Base-by-base conservation (phyloP, 345 rosid genomes). In the Kernera saxatilis region DNA sequence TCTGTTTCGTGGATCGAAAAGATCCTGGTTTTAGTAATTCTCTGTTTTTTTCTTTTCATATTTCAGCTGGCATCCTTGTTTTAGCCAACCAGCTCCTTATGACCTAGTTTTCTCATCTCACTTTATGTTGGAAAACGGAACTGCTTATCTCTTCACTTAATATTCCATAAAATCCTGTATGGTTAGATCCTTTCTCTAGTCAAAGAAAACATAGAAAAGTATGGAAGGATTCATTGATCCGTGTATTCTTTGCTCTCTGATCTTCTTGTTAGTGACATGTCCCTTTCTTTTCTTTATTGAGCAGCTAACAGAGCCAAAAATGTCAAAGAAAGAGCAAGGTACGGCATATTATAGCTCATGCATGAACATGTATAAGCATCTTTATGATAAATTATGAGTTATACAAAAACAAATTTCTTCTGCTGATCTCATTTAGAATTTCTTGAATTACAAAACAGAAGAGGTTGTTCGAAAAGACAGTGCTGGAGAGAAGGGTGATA, bases 301-400 rank as follows among this genome's bases (percentile, higher is more conserved):
- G 78, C 92, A 88, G 97, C 65, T 86, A 64, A 78, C 82, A 43
- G 93, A 89, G 82, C 86, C 78, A 41, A 91, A 86, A 71, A 64
- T 91, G 72, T 72, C 90, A 17, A 81, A 49, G 43, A 83, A 79
- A 83, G 93, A 88, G 65, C 88, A 85, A 83, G 96, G 96, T 90
- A 86, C 66, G 7, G 6, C 53, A 18, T 56, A 46, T 68, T 69
- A 33, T 59, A 32, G 29, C 35, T 30, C 69, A 54, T 56, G 9
- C 43, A 10, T 77, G 36, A 36, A 36, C 27, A 50, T 23, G 4
- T 30, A 26, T 49, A 5, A 45, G 11, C 26, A 57, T 30, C 37
- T 43, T 9, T 45, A 11, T 52, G 50, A n/a, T 49, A 36, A 36
- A 64, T 30, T 4, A 8, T 30, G 30, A 26, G 41, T 25, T 18